Conservation (phyloP, 2,329 filamentous ascomycete genomes). For the Ophioceras dolichostomum region DNA sequence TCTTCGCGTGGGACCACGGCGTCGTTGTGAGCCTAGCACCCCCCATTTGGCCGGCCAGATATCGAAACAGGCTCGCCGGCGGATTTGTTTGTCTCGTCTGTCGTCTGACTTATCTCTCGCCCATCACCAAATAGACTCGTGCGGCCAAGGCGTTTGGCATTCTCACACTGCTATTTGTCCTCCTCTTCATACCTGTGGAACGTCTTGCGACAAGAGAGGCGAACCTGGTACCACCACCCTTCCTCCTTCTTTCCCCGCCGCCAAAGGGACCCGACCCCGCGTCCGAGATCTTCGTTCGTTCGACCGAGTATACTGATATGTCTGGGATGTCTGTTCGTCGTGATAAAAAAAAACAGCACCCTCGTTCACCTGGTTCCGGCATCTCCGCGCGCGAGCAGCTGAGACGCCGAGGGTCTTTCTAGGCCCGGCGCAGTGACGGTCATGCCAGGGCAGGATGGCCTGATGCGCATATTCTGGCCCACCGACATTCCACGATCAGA, state of each 20-base stretch:
- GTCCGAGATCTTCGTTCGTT: too few species aligned
- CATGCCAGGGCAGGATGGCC: slow-evolving; percentile 67
- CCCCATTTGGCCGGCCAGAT: too few species aligned
- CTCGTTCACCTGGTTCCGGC: slow-evolving; percentile 62
- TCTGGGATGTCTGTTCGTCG: neutral
- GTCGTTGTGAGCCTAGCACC: slow-evolving; percentile 89
- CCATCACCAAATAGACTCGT: slow-evolving; percentile 65
- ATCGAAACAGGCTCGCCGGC: too few species aligned
- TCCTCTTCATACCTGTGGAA: slow-evolving; percentile 74
- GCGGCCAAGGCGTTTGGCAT: slow-evolving; percentile 75
- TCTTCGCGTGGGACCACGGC: slow-evolving; percentile 98
- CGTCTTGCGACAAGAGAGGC: slow-evolving; percentile 72
- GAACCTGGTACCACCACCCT: slow-evolving; percentile 59
- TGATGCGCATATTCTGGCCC: slow-evolving; percentile 99
- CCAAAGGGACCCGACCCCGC: too few species aligned
- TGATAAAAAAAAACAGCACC: too few species aligned
- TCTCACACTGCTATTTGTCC: slow-evolving; percentile 72
- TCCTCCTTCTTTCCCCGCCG: too few species aligned
- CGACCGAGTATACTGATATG: too few species aligned
- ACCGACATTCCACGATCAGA: slow-evolving; percentile 65
- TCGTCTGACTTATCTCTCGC: too few species aligned
- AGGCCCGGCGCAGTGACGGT: slow-evolving; percentile 28
- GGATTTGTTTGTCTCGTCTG: neutral
- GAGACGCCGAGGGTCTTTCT: slow-evolving; percentile 89
- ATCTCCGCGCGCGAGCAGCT: slow-evolving; percentile 94